Conservation (phyloP, 768 basidiomycete species). For the Chalciporus chontae region DNA sequence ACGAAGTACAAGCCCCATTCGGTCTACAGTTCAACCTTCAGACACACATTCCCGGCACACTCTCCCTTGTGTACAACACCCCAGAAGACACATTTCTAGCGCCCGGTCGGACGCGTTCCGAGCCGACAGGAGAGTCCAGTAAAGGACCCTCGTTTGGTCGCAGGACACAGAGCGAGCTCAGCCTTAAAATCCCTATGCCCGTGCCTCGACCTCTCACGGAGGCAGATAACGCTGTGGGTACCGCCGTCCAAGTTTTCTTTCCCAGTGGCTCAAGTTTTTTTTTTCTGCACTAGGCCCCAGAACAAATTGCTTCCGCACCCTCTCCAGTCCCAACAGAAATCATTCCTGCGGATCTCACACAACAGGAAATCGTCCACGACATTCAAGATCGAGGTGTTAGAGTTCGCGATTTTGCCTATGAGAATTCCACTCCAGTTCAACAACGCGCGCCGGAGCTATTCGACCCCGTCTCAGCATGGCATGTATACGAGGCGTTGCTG, state of each 20-base stretch:
- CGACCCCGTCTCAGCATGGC: slow-evolving; percentile 30
- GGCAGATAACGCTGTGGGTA: slow-evolving; percentile 27
- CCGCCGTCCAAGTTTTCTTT: not conserved
- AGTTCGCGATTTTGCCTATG: slow-evolving; percentile 32
- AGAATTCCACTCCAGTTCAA: slow-evolving; percentile 13
- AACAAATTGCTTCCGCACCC: slow-evolving; percentile 20
- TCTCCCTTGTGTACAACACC: slow-evolving; percentile 7
- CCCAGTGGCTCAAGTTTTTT: slow-evolving; percentile 5
- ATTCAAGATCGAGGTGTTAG: slow-evolving; percentile 28
- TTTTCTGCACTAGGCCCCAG: slow-evolving; percentile 5
- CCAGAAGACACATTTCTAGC: slow-evolving; percentile 9
- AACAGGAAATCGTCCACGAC: slow-evolving; percentile 32
- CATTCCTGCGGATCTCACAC: slow-evolving; percentile 31
- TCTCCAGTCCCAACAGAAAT: slow-evolving; percentile 33
- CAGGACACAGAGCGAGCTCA: slow-evolving; percentile 25
- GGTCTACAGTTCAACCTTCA: slow-evolving; percentile 17
- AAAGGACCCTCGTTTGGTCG: slow-evolving; percentile 21
- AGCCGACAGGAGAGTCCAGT: slow-evolving; percentile 22
- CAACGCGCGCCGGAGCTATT: slow-evolving; percentile 26
- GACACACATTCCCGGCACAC: slow-evolving; percentile 10
- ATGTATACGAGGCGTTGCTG: slow-evolving; percentile 27
- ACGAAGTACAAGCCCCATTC: slow-evolving; percentile 21
- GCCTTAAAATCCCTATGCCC: slow-evolving; percentile 12
- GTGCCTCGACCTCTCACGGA: slow-evolving; percentile 3
- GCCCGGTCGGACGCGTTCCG: slow-evolving; percentile 18